Conservation (phyloP, 1,284 basidiomycete species). For the Melampsora americana region DNA sequence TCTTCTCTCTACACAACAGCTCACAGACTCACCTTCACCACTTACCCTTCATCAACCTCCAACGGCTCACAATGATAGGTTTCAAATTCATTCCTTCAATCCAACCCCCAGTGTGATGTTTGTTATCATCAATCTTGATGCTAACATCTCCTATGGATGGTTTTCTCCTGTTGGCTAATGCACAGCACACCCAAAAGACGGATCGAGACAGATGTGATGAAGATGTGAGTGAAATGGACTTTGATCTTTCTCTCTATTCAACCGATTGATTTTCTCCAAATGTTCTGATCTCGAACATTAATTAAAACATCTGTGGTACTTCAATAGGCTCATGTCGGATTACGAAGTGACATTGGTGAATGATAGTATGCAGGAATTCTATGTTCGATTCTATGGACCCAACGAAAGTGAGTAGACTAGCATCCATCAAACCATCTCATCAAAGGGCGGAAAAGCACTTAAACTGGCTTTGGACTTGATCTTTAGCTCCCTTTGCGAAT, state of each 20-base stretch:
- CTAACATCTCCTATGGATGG: background rate
- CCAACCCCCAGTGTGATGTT: too few relatives aligned
- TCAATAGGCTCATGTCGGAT: constrained; percentile 82
- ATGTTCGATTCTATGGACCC: constrained; percentile 90
- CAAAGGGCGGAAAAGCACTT: constrained; percentile 43
- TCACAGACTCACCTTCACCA: too few relatives aligned
- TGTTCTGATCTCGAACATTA: background rate
- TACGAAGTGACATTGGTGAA: constrained; percentile 95
- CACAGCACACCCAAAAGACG: constrained; percentile 78
- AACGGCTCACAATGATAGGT: too few relatives aligned
- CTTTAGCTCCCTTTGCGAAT: constrained; percentile 82
- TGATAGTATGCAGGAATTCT: constrained; percentile 98
- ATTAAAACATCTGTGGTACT: background rate
- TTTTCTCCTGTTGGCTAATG: constrained; percentile 14
- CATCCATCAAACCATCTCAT: constrained; percentile 44
- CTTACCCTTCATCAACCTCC: too few relatives aligned
- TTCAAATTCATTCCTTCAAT: too few relatives aligned
- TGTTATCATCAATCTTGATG: too few relatives aligned
- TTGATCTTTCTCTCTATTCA: constrained; percentile 32
- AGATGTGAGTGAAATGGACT: constrained; percentile 66
- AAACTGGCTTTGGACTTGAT: background rate
- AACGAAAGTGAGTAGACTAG: constrained; percentile 67
- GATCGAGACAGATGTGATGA: constrained; percentile 99
- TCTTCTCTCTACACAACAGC: too few relatives aligned
- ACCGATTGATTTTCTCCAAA: too few relatives aligned